phyloP scores from a whole-genome alignment of 495 filamentous ascomycete species.

The Hypoxylon lienhwacheense region DNA sequence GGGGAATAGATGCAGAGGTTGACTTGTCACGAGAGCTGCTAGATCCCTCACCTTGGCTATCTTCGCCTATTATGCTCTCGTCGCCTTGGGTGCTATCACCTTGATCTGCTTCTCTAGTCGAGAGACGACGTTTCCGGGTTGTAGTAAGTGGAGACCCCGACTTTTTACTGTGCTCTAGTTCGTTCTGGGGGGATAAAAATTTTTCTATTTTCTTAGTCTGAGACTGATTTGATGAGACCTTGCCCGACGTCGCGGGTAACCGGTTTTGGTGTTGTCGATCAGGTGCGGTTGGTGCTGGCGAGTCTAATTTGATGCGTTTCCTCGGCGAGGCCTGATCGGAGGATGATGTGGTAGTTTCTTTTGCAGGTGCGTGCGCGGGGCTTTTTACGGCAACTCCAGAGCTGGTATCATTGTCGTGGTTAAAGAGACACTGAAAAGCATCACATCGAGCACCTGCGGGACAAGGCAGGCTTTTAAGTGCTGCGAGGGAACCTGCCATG shows the following conservation, averaged over 20 bases:
- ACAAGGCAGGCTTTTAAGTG: constrained; percentile 67
- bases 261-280: background rate
- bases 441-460: constrained; percentile 57
- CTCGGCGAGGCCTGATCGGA: constrained; percentile 15
- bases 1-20: constrained; percentile 1
- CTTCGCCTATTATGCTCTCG: background rate
- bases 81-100: background rate
- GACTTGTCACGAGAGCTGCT: no score
- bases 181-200: constrained; percentile 1
- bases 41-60: background rate
- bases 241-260: background rate
- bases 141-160: background rate
- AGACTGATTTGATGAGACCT: background rate
- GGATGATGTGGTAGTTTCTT: constrained; percentile 15
- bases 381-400: background rate
- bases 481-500: constrained; percentile 69
- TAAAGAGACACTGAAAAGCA: constrained; percentile 45
- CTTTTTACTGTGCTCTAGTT: background rate
- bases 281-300: constrained; percentile 9
- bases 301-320: constrained; percentile 36
- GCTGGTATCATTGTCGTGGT: constrained; percentile 41
- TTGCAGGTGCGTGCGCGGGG: constrained; percentile 6
- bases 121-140: constrained; percentile 5
- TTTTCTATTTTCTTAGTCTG: constrained; percentile 3
- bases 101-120: background rate